Base-by-base conservation (phyloP, 2,329 filamentous ascomycete genomes). In the Xylaria sp. region DNA sequence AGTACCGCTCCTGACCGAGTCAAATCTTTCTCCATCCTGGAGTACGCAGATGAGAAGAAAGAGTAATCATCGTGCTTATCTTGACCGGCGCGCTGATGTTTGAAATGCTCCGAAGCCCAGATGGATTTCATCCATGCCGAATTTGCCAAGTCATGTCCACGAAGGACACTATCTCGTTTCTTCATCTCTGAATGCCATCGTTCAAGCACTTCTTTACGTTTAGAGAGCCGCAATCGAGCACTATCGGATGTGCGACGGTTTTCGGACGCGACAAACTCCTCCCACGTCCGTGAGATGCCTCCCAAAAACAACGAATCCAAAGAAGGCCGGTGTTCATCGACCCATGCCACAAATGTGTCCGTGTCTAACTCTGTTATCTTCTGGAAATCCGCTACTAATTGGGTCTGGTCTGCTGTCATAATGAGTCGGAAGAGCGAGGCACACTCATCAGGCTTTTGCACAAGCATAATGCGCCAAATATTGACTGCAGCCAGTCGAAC, bases 121-220 rank as follows among this genome's bases (percentile, higher is more conserved):
- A 99, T 97, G 75, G 97, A 98, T 74, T 94, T 93, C 83, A 95
- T 92, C 96, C 95, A 99, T 67, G 95, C 91, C 48, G 89, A 91
- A 65, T 96, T 95, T 0, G 93, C 92, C 72, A 92, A 89, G 75
- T 97, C 93, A 76, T 98, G 95, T n/a, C 90, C 90, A 63, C 91
- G 85, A 66, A 94, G 87, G 17, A 92, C 84, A 71, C 92, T 92
- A 20, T 97, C 92, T 10, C 87, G 87, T 26, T 86, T 86, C 4
- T 88, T 80, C 59, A 90, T 89, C 71, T 95, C 91, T 2, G 85
- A 80, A 49, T 92, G 88, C 95, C 94, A 97, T 66, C 89, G 86
- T 77, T 89, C 93, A 5, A 99, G 84, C 72, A 88, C 93, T 20
- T 98, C 96, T 76, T 90, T 92, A 49, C 97, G 89, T 75, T 92